Percentiles rank a stretch among this genome's conserved stretches.
These are phyloP conservation scores for Ocimum tenuiflorum DNA, from an alignment of 257 asterid genomes.

Conservation along the genomic window DNA sequence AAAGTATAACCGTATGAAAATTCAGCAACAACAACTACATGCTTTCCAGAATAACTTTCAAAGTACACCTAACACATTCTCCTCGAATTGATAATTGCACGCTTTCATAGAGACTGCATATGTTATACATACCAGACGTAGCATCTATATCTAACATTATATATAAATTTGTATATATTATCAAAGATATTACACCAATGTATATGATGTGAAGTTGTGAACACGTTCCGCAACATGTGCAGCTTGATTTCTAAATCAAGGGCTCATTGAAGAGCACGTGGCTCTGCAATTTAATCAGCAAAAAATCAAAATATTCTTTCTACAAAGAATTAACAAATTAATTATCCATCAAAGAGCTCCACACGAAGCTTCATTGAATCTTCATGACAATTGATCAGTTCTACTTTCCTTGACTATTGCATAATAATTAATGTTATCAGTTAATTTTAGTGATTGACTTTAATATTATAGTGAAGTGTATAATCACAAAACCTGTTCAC, in stretches of 20 bases:
- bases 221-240: conserved; percentile 17
- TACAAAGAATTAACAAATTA: neutral
- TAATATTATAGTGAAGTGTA: neutral
- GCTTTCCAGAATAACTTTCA: no score
- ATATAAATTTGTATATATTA: neutral
- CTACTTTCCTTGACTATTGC: neutral
- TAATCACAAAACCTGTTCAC: neutral
- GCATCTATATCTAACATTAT: neutral
- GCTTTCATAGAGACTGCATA: neutral
- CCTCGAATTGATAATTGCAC: neutral
- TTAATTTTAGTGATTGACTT: neutral
- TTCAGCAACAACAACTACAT: no score
- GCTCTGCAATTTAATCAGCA: conserved; percentile 4
- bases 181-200: neutral
- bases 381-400: neutral
- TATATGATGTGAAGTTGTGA: neutral
- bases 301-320: neutral
- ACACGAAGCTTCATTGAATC: conserved; percentile 16
- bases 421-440: neutral
- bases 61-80: conserved; percentile 3
- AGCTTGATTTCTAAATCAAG: conserved; percentile 5
- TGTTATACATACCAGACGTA: neutral
- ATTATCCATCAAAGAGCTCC: conserved; percentile 8
- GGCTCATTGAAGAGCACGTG: conserved; percentile 21
- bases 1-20: no score